Evolutionary conservation across 2,329 filamentous ascomycete species (phyloP), one percentile per base, ranked within the genome.

Genomic region (Cordyceps pruinosa): DNA sequence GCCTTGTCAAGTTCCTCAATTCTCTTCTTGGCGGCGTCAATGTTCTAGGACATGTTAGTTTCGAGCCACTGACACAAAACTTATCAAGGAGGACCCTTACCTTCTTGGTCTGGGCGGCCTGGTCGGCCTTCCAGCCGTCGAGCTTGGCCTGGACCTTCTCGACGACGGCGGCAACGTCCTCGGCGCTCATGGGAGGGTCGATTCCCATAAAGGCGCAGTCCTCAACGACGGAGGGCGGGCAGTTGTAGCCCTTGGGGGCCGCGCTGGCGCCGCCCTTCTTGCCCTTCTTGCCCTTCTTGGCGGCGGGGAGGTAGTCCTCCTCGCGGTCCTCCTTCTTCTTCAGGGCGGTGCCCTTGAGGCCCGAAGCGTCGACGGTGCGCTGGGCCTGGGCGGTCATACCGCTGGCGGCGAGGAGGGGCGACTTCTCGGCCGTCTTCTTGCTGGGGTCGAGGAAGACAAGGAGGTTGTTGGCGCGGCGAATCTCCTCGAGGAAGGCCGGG

Each of bases 91-190:
- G 34, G 19, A 57, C 49, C 66, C 87, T 79, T 76, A 96, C 94
- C 77, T 90, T 88, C 71, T 94, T 84, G 21, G 94, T 99, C 81
- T 97, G 90, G 62, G 83, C 80, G 58, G 87, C 84, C 78, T 97
- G 94, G 75, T 96, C 89, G 53, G 83, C 78, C 81, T 96, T 96
- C 91, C 93, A 99, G 73, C 88, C 81, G 30, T 85, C 85, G 53
- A 97, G 81, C 83, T 97, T 97, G 69, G 85, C 89, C 75, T 93
- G 91, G 66, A 97, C 83, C 79, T 96, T 93, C 78, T 97, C 91
- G 47, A 90, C 77, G 15, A 88, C 84, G 59, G 78, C 78, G 26
- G 92, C 85, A 15, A 97, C 86, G 66, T 96, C 93, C 56, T 85
- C 81, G 68, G 90, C 84, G 73, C 85, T 89, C 81, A 93, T 90